Evolutionary conservation across 306 rosid species (phyloP).

Genomic region (Malus domestica): DNA sequence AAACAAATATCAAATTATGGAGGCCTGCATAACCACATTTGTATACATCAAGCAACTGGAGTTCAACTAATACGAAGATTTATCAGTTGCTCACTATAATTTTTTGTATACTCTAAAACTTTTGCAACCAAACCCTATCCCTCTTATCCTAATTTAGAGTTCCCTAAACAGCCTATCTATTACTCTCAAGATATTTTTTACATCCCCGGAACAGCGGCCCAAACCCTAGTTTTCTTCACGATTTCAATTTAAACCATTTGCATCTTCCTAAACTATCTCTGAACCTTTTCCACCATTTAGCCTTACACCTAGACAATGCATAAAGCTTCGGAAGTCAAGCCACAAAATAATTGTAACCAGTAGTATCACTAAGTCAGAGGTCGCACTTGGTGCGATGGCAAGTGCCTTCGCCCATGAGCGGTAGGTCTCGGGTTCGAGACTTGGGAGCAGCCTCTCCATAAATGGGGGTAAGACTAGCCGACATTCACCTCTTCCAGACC

Average conservation of each 20-base stretch:
- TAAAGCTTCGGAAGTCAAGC: neutral
- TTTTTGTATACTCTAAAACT: neutral
- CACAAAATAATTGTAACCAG: neutral
- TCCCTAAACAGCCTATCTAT: neutral
- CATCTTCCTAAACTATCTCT: neutral
- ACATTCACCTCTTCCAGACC: too few species aligned
- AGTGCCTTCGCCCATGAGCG: too few species aligned
- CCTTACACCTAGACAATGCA: neutral
- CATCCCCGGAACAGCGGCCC: neutral
- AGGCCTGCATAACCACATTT: neutral
- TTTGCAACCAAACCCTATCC: neutral
- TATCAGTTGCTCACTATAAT: neutral
- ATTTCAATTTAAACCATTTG: too few species aligned
- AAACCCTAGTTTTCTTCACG: neutral
- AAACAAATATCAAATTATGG: neutral
- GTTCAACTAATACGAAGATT: neutral
- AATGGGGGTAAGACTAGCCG: too few species aligned
- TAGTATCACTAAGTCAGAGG: neutral
- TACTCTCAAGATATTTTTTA: neutral
- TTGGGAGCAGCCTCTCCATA: too few species aligned
- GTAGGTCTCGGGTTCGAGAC: too few species aligned
- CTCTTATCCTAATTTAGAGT: neutral
- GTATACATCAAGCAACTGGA: neutral
- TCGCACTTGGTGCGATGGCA: too few species aligned
- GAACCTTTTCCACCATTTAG: neutral